Percentiles rank a stretch among this genome's conserved stretches.
Conservation (phyloP, 1,284 basidiomycete species). For the Paramarasmius palmivorus region DNA sequence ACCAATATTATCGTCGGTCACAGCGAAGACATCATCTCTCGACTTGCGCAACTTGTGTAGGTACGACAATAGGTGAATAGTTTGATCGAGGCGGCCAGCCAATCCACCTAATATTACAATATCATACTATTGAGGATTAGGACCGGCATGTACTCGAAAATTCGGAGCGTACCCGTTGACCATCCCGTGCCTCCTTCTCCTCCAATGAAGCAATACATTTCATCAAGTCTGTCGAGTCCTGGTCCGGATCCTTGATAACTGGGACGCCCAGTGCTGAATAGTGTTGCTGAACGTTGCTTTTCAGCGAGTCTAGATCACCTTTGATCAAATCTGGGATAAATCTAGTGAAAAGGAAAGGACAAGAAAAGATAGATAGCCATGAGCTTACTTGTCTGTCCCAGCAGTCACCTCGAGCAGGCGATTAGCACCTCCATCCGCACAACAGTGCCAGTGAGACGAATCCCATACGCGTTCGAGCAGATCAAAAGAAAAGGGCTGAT, state of each 20-base stretch:
- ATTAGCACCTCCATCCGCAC: constrained; percentile 96
- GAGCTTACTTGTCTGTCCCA: constrained; percentile 18
- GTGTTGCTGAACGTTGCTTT: constrained; percentile 70
- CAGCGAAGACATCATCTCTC: constrained; percentile 66
- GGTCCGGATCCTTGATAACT: constrained; percentile 68
- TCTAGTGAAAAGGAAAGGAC: constrained; percentile 34
- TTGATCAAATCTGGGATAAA: constrained; percentile 86
- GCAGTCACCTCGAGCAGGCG: constrained; percentile 70
- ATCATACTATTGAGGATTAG: constrained; percentile 44
- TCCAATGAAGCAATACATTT: constrained; percentile 80
- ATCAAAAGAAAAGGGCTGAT: constrained; percentile 76
- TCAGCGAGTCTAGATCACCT: constrained; percentile 91
- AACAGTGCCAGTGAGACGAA: constrained; percentile 63
- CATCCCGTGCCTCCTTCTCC: constrained; percentile 44
- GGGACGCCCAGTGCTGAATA: constrained; percentile 71
- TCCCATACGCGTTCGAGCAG: constrained; percentile 75
- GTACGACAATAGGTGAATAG: constrained; percentile 85
- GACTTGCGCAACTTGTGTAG: constrained; percentile 78
- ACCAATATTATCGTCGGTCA: constrained; percentile 86
- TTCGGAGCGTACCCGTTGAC: constrained; percentile 31
- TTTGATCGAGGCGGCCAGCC: constrained; percentile 91
- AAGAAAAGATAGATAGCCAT: not conserved
- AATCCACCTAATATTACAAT: constrained; percentile 88
- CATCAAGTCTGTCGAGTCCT: constrained; percentile 92
- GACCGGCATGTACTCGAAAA: constrained; percentile 1